Evolutionary conservation across 768 basidiomycete species (phyloP), one percentile per base, ranked within the genome.

Genomic region (Pholiota conissans): DNA sequence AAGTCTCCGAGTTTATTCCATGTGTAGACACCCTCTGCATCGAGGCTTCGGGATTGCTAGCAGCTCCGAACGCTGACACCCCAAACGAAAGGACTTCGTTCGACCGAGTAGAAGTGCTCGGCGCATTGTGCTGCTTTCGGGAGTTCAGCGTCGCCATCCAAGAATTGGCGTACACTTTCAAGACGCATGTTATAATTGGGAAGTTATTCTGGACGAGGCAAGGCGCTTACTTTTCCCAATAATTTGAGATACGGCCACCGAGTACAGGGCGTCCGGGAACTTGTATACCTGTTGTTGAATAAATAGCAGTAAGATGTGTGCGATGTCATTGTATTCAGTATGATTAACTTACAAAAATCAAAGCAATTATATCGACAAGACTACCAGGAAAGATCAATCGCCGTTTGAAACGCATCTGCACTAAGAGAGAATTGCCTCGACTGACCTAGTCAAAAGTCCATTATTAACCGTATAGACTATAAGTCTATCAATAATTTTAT

Each of bases 111-210:
- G 52, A 11, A 10, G 11, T 28, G 4, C 11, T 24, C 3, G 42
- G 8, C 26, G 29, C 53, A 9, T 29, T 30, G 13, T 47, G 26
- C 9, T 26, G 10, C 4, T 45, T 53, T 18, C 61, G 28, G 1
- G 61, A 53, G 35, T 62, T 62, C 16, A 62, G 30, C 3, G 61
- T 62, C 8, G 58, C 61, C 30, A 59, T 28, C n/a, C 58, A 47
- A 5, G 61, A 62, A 30, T 62, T 62, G 3, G 57, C 52, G 39
- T 62, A 62, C n/a, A 59, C 61, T 62, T 18, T 26, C 11, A 3
- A 14, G 13, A 3, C 2, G 22, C 37, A 46, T 22, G 9, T 0
- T 1, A 45, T 26, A 48, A 13, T 24, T 22, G 47, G 3, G 14
- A 37, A 20, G 4, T 3, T 20, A 13, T 10, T 24, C 20, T n/a